These are phyloP conservation scores for Hypoxylon cercidicola DNA, from an alignment of 495 filamentous ascomycete species.

Conservation along the genomic window DNA sequence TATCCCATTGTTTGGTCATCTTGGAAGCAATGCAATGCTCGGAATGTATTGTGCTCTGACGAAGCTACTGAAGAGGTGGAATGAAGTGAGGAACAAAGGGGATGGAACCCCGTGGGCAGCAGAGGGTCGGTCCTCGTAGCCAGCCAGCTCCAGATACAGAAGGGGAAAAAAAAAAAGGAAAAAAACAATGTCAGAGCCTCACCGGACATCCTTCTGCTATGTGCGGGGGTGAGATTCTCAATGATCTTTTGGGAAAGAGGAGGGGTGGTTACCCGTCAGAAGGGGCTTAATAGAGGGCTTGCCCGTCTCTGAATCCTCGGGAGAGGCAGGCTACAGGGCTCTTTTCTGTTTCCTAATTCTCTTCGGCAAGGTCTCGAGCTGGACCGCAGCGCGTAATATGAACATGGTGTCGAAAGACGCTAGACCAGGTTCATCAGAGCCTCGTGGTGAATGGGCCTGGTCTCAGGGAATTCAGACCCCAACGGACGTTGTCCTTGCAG, in stretches of 20 bases:
- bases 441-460: neutral
- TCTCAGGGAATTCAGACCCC: conserved; percentile 3
- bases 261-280: neutral
- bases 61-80: conserved; percentile 7
- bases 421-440: conserved; percentile 3
- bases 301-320: neutral
- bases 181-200: conserved; percentile 29
- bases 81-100: conserved; percentile 6
- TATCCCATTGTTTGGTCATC: conserved; percentile 60
- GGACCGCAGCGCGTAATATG: neutral
- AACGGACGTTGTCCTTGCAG: conserved; percentile 11
- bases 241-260: conserved; percentile 17
- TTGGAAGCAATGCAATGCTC: conserved; percentile 5
- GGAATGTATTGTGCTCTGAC: neutral
- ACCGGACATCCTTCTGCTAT: conserved; percentile 8
- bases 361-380: neutral
- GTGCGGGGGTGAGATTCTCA: conserved; percentile 12
- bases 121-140: conserved; percentile 6
- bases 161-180: too few species aligned
- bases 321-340: conserved; percentile 35
- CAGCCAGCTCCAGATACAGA: conserved; percentile 1
- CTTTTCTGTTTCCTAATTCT: conserved; percentile 7
- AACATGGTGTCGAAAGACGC: neutral
- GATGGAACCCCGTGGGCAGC: neutral
- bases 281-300: conserved; percentile 14